phyloP scores from a whole-genome alignment of 805 yeast genomes.

The Saccharomycopsis microspora region DNA sequence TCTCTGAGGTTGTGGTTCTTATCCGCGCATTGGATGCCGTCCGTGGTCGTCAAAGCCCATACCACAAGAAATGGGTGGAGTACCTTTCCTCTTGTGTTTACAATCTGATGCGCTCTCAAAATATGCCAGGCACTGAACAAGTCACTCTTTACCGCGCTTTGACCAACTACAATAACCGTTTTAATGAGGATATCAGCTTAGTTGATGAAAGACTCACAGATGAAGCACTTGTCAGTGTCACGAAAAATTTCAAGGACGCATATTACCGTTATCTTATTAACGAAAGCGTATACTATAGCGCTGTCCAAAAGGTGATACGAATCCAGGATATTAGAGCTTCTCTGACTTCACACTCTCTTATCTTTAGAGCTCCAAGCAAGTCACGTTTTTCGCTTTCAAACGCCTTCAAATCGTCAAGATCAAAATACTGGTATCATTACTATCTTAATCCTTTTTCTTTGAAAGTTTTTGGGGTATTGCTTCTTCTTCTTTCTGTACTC shows the following conservation, averaged over 20 bases:
- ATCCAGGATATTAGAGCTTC: constrained; percentile 51
- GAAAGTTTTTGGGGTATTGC: constrained; percentile 30
- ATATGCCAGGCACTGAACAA: neutral
- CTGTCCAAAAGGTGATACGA: constrained; percentile 35
- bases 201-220: constrained; percentile 26
- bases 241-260: constrained; percentile 40
- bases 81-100: constrained; percentile 23
- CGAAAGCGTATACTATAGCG: constrained; percentile 42
- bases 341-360: constrained; percentile 22
- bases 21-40: constrained; percentile 8
- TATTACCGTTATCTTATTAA: constrained; percentile 41
- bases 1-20: constrained; percentile 34
- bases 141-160: constrained; percentile 1
- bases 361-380: constrained; percentile 21
- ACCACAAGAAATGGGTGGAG: constrained; percentile 51
- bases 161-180: constrained; percentile 14
- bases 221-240: constrained; percentile 36
- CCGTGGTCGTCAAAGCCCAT: constrained; percentile 6
- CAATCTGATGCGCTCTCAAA: neutral
- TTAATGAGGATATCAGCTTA: constrained; percentile 16
- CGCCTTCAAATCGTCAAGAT: constrained; percentile 27
- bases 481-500: constrained; percentile 36
- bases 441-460: constrained; percentile 35
- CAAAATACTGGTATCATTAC: constrained; percentile 30
- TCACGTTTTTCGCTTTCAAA: constrained; percentile 11